A percentile compares a stretch with the other conserved stretches of the same genome.
phyloP scores from a whole-genome alignment of 2,329 filamentous ascomycete genomes.

The Botrytis cinerea region DNA sequence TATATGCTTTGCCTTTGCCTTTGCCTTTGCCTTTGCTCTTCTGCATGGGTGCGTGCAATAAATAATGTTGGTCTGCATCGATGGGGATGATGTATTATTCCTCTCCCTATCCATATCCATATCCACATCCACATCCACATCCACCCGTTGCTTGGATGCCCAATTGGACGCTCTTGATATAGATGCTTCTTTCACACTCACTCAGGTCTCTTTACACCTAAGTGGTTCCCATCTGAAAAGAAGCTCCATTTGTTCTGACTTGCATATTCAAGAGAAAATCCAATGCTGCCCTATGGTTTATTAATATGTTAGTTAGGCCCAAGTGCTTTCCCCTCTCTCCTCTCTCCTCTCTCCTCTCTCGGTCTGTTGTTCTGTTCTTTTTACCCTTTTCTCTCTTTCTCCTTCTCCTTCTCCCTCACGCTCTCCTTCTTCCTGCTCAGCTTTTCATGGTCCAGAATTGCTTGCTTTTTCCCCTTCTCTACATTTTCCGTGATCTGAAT shows the following conservation, averaged over 20 bases:
- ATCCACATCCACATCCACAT: background rate
- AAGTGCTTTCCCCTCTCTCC: background rate
- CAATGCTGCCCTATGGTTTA: conserved; percentile 17
- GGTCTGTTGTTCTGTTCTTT: background rate
- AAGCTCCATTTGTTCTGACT: conserved; percentile 20
- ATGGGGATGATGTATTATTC: background rate
- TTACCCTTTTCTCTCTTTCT: background rate
- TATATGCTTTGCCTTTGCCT: background rate
- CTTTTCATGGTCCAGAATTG: background rate
- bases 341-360: background rate
- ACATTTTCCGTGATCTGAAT: background rate
- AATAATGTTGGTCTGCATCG: background rate
- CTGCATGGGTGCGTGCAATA: background rate
- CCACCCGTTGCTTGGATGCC: conserved; percentile 1
- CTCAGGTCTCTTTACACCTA: background rate
- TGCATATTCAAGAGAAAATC: conserved; percentile 19
- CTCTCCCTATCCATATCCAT: background rate
- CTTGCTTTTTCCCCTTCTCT: background rate
- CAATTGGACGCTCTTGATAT: background rate
- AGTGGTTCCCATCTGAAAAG: background rate
- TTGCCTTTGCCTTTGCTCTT: background rate
- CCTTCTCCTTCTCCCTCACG: background rate
- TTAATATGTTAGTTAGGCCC: background rate
- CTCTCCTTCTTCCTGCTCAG: background rate
- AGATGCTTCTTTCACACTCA: background rate